Evolutionary conservation across 2,329 filamentous ascomycete species (phyloP).

Genomic region (Exophiala mesophila): DNA sequence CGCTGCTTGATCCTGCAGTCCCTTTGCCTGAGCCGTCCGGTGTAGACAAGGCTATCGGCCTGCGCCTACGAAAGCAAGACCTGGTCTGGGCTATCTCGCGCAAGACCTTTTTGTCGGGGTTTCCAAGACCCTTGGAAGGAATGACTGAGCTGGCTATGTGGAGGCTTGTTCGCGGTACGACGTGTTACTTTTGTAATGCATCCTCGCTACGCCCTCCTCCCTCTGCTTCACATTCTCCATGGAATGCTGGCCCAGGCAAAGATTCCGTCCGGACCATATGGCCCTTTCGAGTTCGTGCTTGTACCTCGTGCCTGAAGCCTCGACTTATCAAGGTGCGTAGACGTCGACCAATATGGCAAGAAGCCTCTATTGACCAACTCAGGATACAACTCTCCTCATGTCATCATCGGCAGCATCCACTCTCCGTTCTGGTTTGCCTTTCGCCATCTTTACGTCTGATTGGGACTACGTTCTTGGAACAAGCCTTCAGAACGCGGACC

Average conservation of each 20-base stretch:
- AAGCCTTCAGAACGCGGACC: constrained; percentile 49
- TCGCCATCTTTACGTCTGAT: constrained; percentile 59
- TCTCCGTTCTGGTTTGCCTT: constrained; percentile 64
- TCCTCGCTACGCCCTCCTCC: constrained; percentile 11
- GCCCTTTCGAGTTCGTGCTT: constrained; percentile 64
- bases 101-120: constrained; percentile 58
- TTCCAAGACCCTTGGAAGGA: constrained; percentile 63
- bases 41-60: constrained; percentile 28
- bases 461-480: constrained; percentile 56
- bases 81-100: constrained; percentile 67
- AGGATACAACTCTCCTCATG: constrained; percentile 68
- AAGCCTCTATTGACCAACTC: constrained; percentile 28
- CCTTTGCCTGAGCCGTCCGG: constrained; percentile 29
- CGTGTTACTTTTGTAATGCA: constrained; percentile 65
- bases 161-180: constrained; percentile 57
- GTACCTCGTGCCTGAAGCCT: constrained; percentile 59
- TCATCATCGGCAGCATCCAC: constrained; percentile 56
- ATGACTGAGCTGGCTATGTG: constrained; percentile 73
- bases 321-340: constrained; percentile 60
- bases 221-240: constrained; percentile 34
- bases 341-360: constrained; percentile 10
- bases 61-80: constrained; percentile 51
- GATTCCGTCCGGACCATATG: constrained; percentile 62
- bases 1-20: constrained; percentile 51
- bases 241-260: constrained; percentile 58